phyloP scores from a whole-genome alignment of 2,329 filamentous ascomycete species.

The Fusarium liriodendri region DNA sequence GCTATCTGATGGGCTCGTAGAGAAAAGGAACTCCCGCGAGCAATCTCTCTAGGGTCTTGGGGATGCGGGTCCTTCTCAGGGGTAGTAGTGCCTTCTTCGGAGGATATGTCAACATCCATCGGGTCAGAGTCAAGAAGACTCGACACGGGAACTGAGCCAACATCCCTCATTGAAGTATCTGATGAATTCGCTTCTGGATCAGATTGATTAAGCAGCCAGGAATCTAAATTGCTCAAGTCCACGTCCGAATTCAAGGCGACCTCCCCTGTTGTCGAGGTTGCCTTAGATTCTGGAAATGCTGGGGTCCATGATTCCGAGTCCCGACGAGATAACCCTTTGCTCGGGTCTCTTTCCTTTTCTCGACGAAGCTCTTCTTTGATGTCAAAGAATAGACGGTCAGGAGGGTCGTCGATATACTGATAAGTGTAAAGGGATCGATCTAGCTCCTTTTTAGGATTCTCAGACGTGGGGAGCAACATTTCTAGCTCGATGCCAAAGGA shows the following conservation, averaged over 20 bases:
- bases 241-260: neutral
- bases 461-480: conserved; percentile 13
- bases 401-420: neutral
- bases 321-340: neutral
- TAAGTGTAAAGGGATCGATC: neutral
- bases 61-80: conserved; percentile 2
- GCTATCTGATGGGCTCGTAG: neutral
- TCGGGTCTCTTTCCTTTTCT: no score
- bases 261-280: neutral
- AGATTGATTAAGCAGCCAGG: neutral
- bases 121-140: neutral
- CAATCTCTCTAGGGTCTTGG: conserved; percentile 5
- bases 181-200: neutral
- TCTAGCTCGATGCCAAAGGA: conserved; percentile 38
- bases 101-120: neutral
- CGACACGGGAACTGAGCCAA: neutral
- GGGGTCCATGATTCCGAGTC: neutral
- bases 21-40: neutral
- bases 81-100: neutral
- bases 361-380: neutral
- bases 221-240: neutral
- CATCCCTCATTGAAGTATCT: neutral
- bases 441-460: neutral
- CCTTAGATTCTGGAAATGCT: neutral
- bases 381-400: neutral